Base-by-base conservation (phyloP, 176 grass and related monocot genomes). In the Neostapfia colusana region DNA sequence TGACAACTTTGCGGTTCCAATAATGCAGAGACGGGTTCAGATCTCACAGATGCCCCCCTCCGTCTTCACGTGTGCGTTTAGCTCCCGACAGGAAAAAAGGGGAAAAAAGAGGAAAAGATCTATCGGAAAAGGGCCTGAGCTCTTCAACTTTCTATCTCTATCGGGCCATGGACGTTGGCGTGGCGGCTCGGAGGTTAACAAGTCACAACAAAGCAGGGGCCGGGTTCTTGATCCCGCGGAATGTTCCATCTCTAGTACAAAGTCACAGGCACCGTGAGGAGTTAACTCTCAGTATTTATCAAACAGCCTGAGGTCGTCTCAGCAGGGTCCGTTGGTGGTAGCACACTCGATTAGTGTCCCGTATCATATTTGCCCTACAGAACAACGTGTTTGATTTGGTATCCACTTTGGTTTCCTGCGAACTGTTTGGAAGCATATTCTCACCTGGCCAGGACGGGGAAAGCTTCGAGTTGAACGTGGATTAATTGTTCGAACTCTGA, bases 11-110 rank as follows among this genome's bases (percentile, higher is more conserved):
- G 58, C n/a, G 20, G 50, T 35, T 67, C 41, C 75, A 80, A 84
- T 80, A 84, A 80, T 88, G 80, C 18, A 69, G 14, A 34, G 61
- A 16, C 12, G 26, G 20, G 21, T 83, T 83, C 74, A 83, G 85
- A 83, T 83, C 73, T 78, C 34, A 66, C 56, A 34, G 42, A 23
- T 17, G n/a, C n/a, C 8, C 10, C 27, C 56, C 53, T 43, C 17
- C 46, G 3, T 7, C 58, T 50, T 74, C 85, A 74, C 80, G 60
- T 63, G 74, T 14, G 78, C 24, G 75, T 74, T 87, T 51, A 51
- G 48, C 48, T 34, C 28, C 67, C 28, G 25, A 23, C 49, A 46
- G 6, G 38, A 64, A 20, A 38, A 17, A 41, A 27, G 57, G 35
- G 2, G 14, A 1, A 15, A 44, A 5, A 20, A 61, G 43, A 15